phyloP scores from a whole-genome alignment of 371 early-diverging fungal genomes.

The Apophysomyces trapeziformis region DNA sequence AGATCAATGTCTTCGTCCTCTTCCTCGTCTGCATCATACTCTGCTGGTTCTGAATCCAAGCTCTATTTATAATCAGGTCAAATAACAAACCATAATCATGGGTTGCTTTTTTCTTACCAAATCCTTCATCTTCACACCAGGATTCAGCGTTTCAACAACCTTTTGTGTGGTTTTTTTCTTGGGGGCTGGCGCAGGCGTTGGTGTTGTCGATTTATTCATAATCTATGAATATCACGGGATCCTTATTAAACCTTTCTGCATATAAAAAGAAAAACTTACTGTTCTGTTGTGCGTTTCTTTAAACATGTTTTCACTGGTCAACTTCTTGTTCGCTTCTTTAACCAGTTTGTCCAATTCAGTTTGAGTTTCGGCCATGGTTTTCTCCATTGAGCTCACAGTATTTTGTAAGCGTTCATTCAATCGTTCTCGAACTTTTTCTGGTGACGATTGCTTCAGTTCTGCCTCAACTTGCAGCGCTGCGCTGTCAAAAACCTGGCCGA shows the following conservation, averaged over 20 bases:
- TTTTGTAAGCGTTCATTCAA: slow-evolving; percentile 19
- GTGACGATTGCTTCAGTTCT: slow-evolving; percentile 23
- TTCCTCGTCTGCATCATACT: slow-evolving; percentile 39
- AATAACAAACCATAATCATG: too few relatives aligned
- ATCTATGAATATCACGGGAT: slow-evolving; percentile 28
- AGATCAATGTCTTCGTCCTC: slow-evolving; percentile 58
- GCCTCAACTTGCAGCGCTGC: slow-evolving; percentile 32
- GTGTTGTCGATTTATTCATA: slow-evolving; percentile 50
- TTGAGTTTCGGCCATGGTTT: slow-evolving; percentile 39
- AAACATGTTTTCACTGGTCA: slow-evolving; percentile 81
- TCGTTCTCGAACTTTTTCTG: slow-evolving; percentile 36
- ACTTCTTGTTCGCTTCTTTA: slow-evolving; percentile 68
- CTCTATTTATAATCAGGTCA: slow-evolving; percentile 5
- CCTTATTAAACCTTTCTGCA: neutral
- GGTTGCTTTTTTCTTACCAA: slow-evolving; percentile 34
- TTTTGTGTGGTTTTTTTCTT: slow-evolving; percentile 44
- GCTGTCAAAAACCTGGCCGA: slow-evolving; percentile 26
- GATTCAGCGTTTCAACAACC: slow-evolving; percentile 77
- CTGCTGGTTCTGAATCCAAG: slow-evolving; percentile 15
- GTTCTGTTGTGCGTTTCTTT: slow-evolving; percentile 78
- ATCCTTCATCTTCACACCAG: slow-evolving; percentile 54
- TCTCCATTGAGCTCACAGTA: slow-evolving; percentile 21
- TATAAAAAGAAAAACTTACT: slow-evolving; percentile 34
- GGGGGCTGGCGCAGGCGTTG: slow-evolving; percentile 26
- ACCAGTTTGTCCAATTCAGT: slow-evolving; percentile 61